Conservation (phyloP, 495 filamentous ascomycete genomes). For the Penicillium alfredii region DNA sequence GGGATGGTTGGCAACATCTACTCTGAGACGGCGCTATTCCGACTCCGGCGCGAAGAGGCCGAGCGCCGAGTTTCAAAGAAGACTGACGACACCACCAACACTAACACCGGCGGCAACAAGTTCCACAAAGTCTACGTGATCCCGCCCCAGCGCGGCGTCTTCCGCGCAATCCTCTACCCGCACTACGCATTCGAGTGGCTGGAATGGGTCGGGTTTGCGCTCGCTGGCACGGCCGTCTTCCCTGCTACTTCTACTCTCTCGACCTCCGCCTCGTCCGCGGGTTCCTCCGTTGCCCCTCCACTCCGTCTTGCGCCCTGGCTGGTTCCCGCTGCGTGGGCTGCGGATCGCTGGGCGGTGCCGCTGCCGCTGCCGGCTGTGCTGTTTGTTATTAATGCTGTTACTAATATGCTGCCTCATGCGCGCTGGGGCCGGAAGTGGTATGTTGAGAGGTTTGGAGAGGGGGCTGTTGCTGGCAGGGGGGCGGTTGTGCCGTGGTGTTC, state of each 20-base stretch:
- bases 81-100: conserved; percentile 24
- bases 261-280: conserved; percentile 3
- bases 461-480: conserved; percentile 65
- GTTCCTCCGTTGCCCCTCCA: conserved; percentile 9
- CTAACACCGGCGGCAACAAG: conserved; percentile 28
- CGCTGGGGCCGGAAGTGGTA: conserved; percentile 84
- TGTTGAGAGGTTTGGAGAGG: conserved; percentile 73
- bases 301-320: conserved; percentile 42
- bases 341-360: conserved; percentile 21
- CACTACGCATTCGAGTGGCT: conserved; percentile 95
- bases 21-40: conserved; percentile 55
- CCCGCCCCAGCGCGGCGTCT: conserved; percentile 77
- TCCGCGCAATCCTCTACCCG: conserved; percentile 76
- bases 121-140: conserved; percentile 84
- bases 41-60: conserved; percentile 52
- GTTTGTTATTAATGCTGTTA: conserved; percentile 81
- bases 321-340: conserved; percentile 49
- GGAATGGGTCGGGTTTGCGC: conserved; percentile 87
- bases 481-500: conserved; percentile 74
- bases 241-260: conserved; percentile 18
- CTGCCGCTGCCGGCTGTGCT: conserved; percentile 60
- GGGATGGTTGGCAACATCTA: conserved; percentile 78
- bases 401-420: conserved; percentile 86
- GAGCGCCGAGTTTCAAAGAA: conserved; percentile 39
- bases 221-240: conserved; percentile 45